phyloP scores from a whole-genome alignment of 2,329 filamentous ascomycete species.

The Aspergillus alliaceus region DNA sequence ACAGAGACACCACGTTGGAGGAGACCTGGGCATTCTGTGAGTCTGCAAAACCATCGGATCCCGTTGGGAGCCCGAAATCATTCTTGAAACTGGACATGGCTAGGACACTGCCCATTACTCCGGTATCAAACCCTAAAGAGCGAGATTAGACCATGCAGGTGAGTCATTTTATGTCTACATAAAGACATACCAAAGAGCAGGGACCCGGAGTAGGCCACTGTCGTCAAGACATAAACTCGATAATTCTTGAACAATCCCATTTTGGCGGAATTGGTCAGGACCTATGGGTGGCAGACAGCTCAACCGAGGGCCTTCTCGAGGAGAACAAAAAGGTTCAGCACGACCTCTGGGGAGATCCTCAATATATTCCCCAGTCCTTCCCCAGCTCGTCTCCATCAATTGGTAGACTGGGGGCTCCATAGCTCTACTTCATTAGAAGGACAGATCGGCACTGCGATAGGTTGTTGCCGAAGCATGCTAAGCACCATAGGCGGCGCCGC shows the following conservation, averaged over 20 bases:
- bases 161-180: background rate
- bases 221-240: conserved; percentile 46
- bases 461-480: background rate
- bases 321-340: background rate
- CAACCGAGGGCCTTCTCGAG: conserved; percentile 4
- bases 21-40: conserved; percentile 37
- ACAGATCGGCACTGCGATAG: background rate
- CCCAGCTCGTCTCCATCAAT: background rate
- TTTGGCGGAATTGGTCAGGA: conserved; percentile 7
- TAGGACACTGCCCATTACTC: conserved; percentile 44
- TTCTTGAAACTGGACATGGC: conserved; percentile 41
- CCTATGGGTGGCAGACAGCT: background rate
- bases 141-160: background rate
- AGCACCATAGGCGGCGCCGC: background rate
- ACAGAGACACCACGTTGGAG: conserved; percentile 39
- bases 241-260: conserved; percentile 42
- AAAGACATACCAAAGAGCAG: conserved; percentile 42
- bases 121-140: conserved; percentile 42
- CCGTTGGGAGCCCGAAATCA: conserved; percentile 40
- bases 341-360: background rate
- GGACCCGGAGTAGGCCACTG: conserved; percentile 45
- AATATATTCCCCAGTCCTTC: background rate
- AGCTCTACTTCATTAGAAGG: background rate
- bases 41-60: conserved; percentile 31
- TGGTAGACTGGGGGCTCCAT: background rate